Evolutionary conservation across 164 flowering plant species (phyloP).

Genomic region (Berberis vulgaris): DNA sequence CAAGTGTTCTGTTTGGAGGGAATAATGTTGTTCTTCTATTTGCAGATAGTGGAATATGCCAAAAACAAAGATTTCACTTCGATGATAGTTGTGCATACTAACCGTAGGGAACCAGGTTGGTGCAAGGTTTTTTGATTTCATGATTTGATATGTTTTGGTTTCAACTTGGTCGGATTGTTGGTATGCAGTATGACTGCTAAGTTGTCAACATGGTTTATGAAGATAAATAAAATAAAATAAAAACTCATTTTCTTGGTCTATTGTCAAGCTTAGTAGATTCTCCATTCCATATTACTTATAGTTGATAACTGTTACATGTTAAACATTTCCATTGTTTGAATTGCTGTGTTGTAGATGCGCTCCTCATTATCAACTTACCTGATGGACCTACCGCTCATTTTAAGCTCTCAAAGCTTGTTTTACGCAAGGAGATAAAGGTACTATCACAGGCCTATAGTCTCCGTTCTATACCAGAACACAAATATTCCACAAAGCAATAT

Average conservation of each 20-base stretch:
- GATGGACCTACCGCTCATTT: slow-evolving; percentile 96
- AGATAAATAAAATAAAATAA: too few species aligned
- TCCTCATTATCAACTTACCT: slow-evolving; percentile 69
- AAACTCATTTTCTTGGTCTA: not conserved
- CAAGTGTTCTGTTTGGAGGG: not conserved
- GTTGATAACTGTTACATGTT: not conserved
- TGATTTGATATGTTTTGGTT: too few species aligned
- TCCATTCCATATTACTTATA: not conserved
- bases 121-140: not conserved
- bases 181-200: too few species aligned
- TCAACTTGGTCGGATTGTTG: too few species aligned
- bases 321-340: not conserved
- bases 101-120: slow-evolving; percentile 86
- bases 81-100: slow-evolving; percentile 80
- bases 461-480: too few species aligned
- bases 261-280: not conserved
- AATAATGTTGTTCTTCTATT: slow-evolving; percentile 2
- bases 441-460: too few species aligned
- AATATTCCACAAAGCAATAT: too few species aligned
- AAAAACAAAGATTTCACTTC: slow-evolving; percentile 74
- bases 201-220: too few species aligned
- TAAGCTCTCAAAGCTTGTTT: slow-evolving; percentile 76
- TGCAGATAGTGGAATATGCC: slow-evolving; percentile 85
- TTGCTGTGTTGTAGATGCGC: slow-evolving; percentile 54
- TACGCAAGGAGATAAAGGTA: slow-evolving; percentile 91